Evolutionary conservation across 257 asterid genomes (phyloP).

Genomic region (Solanum chilense): DNA sequence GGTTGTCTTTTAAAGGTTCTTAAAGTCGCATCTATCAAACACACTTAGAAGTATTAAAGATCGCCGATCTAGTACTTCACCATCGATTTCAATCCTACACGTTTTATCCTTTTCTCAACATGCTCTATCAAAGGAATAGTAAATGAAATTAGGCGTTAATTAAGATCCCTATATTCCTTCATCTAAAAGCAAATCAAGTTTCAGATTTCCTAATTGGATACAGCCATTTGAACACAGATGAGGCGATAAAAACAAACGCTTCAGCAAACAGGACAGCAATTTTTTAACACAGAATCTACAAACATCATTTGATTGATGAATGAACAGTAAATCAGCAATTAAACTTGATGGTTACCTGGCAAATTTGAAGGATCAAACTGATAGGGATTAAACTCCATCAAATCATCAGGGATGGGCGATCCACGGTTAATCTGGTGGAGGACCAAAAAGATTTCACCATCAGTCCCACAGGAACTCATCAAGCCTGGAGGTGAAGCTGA

Average conservation of each 20-base stretch:
- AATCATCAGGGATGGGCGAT: slow-evolving; percentile 33
- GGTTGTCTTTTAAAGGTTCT: background rate
- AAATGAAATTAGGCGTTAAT: background rate
- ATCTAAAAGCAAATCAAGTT: background rate
- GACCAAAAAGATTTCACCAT: slow-evolving; percentile 23
- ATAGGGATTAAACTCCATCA: slow-evolving; percentile 43
- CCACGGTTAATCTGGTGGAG: slow-evolving; percentile 23
- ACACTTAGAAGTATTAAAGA: background rate
- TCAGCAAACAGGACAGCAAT: background rate
- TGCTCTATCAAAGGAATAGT: background rate
- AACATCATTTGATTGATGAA: background rate
- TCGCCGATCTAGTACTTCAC: background rate
- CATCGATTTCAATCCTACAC: background rate
- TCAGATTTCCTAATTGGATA: background rate
- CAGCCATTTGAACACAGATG: background rate
- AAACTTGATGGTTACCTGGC: slow-evolving; percentile 32
- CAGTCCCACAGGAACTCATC: slow-evolving; percentile 15
- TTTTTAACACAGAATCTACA: background rate
- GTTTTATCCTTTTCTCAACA: background rate
- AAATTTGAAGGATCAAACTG: slow-evolving; percentile 33
- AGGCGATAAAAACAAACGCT: background rate
- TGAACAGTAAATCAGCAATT: background rate
- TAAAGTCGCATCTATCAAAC: background rate
- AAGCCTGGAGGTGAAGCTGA: slow-evolving; percentile 12
- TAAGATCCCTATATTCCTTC: background rate